Evolutionary conservation across 2,329 filamentous ascomycete genomes (phyloP).

Genomic region (Alternaria atra): DNA sequence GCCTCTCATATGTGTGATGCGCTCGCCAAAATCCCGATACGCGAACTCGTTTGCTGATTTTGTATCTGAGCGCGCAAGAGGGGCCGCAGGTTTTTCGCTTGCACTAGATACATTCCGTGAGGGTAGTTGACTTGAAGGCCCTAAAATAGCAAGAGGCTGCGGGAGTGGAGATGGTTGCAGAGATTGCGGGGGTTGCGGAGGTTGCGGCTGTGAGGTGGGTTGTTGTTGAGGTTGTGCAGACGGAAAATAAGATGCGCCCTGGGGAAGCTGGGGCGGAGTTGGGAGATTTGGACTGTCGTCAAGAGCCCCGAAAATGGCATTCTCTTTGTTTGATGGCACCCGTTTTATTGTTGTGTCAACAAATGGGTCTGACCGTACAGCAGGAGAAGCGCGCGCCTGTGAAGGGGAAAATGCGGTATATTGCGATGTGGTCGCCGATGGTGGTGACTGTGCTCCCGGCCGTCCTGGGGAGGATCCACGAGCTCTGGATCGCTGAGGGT

Average conservation of each 20-base stretch:
- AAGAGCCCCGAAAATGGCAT: slow-evolving; percentile 25
- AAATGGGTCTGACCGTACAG: slow-evolving; percentile 30
- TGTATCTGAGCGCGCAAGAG: slow-evolving; percentile 45
- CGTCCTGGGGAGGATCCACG: slow-evolving; percentile 41
- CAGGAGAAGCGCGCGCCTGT: slow-evolving; percentile 31
- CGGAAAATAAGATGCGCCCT: slow-evolving; percentile 19
- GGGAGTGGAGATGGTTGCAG: neutral
- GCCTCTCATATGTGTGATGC: slow-evolving; percentile 77
- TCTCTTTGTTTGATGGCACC: slow-evolving; percentile 24
- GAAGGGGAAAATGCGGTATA: slow-evolving; percentile 40
- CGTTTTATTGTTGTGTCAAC: slow-evolving; percentile 30
- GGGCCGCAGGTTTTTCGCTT: slow-evolving; percentile 14
- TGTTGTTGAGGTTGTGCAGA: slow-evolving; percentile 16
- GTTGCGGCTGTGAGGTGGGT: slow-evolving; percentile 22
- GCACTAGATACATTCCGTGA: slow-evolving; percentile 30
- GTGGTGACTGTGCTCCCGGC: slow-evolving; percentile 1
- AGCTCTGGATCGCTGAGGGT: slow-evolving; percentile 43
- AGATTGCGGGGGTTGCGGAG: slow-evolving; percentile 15
- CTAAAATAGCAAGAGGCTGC: neutral
- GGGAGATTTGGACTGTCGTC: slow-evolving; percentile 33
- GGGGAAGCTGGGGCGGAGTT: slow-evolving; percentile 37
- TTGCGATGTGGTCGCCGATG: slow-evolving; percentile 39
- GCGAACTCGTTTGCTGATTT: slow-evolving; percentile 56
- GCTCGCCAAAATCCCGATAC: slow-evolving; percentile 72
- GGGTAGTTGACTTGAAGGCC: slow-evolving; percentile 17